Evolutionary conservation across 768 basidiomycete genomes (phyloP), one percentile per base, ranked within the genome.

Genomic region (Kwoniella europaea): DNA sequence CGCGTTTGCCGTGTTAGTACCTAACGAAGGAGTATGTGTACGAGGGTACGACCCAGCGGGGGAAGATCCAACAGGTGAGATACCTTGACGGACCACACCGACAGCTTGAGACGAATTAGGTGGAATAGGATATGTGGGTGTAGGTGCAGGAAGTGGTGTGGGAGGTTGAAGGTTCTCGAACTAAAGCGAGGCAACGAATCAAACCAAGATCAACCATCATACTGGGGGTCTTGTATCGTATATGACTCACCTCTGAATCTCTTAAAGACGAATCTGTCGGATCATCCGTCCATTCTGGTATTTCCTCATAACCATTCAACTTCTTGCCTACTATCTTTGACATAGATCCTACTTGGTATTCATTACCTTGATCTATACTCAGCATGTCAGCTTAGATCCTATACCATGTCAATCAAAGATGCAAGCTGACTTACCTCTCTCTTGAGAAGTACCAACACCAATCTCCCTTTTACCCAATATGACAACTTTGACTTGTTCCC

Each of bases 211-310:
- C 13, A 35, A 35, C 35, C 1, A 35, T 35, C 35, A 35, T 35
- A 35, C 35, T 35, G 35, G 35, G 35, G 35, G 35, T 35, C 35
- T 35, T 35, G 35, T 35, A 35, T 35, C 35, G 35, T 7, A 35
- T 35, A 35, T 35, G 35, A 35, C 79, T 63, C 55, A 82, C 81
- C 72, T 82, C 80, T 6, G 81, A 79, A 71, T 93, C 91, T 68
- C 95, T 88, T 67, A 98, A 83, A 0, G 88, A 86, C 1, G 91
- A 85, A 74, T 94, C 92, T 4, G 92, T 92, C 0, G 93, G 94
- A 65, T 88, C 86, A 82, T 95, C 93, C 5, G 91, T 86, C 95
- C 95, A 97, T 76, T 93, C 92, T 0, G 93, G 92, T 0, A 96
- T 83, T 67, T 69, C 85, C 42, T 82, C 85, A 68, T 90, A 88